Evolutionary conservation across 1,139 yeast species (phyloP).

Genomic region (Pichia terricola): DNA sequence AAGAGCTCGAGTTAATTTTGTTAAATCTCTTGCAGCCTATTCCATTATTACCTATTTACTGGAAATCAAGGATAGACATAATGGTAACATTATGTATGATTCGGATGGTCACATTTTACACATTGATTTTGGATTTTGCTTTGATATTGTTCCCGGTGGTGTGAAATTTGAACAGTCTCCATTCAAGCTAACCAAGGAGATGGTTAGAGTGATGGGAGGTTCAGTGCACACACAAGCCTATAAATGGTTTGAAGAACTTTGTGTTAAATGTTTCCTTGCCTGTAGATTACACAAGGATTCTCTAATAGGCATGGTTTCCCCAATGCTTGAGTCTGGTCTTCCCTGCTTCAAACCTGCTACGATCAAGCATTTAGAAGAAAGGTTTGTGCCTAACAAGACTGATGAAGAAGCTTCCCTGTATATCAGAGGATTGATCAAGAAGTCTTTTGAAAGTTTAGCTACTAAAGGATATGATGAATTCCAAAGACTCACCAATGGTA

Average conservation of each 20-base stretch:
- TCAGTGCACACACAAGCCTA: conserved; percentile 75
- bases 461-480: conserved; percentile 97
- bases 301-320: conserved; percentile 74
- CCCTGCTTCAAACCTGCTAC: conserved; percentile 92
- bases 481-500: conserved; percentile 92
- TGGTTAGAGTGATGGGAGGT: conserved; percentile 95
- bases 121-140: conserved; percentile 96
- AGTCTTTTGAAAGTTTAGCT: conserved; percentile 78
- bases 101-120: conserved; percentile 90
- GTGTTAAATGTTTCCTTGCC: conserved; percentile 86
- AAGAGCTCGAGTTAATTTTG: conserved; percentile 82
- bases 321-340: conserved; percentile 92
- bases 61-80: conserved; percentile 96
- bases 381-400: conserved; percentile 74
- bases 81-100: conserved; percentile 98
- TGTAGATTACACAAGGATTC: conserved; percentile 85
- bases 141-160: conserved; percentile 98
- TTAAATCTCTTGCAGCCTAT: conserved; percentile 91
- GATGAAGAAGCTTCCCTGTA: conserved; percentile 80
- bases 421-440: conserved; percentile 67
- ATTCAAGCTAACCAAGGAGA: conserved; percentile 90
- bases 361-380: conserved; percentile 59
- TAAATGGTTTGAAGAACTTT: conserved; percentile 88
- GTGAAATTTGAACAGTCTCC: conserved; percentile 97
- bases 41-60: conserved; percentile 85